Conservation (phyloP, 2,329 filamentous ascomycete species). For the Aspergillus latus region DNA sequence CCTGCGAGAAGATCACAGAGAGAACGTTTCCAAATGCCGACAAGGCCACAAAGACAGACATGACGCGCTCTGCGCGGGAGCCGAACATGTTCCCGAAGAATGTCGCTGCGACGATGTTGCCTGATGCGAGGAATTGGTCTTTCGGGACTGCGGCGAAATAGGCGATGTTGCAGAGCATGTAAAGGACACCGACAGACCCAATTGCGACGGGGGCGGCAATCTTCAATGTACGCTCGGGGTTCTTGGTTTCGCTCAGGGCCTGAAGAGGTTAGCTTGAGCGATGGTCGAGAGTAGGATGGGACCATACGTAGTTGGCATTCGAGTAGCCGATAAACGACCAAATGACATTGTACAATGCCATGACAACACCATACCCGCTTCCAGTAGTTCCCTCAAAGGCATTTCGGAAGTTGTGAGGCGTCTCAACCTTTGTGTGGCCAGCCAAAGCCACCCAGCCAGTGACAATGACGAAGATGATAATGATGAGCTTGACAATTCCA, state of each 20-base stretch:
- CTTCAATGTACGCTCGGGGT: slow-evolving; percentile 59
- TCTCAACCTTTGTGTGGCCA: slow-evolving; percentile 38
- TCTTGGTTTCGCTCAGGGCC: slow-evolving; percentile 55
- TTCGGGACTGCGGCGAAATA: slow-evolving; percentile 61
- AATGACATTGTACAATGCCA: slow-evolving; percentile 61
- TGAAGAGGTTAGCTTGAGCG: slow-evolving; percentile 25
- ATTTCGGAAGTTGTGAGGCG: slow-evolving; percentile 39
- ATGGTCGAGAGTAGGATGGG: not conserved
- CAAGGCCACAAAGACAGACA: slow-evolving; percentile 62
- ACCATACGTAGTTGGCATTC: slow-evolving; percentile 61
- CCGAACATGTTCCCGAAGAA: slow-evolving; percentile 65
- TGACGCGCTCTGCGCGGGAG: slow-evolving; percentile 52
- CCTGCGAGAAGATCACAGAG: slow-evolving; percentile 54
- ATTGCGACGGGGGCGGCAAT: slow-evolving; percentile 58
- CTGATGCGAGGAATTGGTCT: slow-evolving; percentile 55
- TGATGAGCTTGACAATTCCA: slow-evolving; percentile 52
- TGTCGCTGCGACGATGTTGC: slow-evolving; percentile 55
- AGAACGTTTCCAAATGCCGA: slow-evolving; percentile 63
- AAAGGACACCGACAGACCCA: slow-evolving; percentile 54
- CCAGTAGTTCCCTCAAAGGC: slow-evolving; percentile 41
- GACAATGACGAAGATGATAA: slow-evolving; percentile 50
- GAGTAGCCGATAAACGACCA: slow-evolving; percentile 62
- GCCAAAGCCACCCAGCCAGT: slow-evolving; percentile 43
- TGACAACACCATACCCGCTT: slow-evolving; percentile 53
- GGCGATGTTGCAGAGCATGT: slow-evolving; percentile 59